Base-by-base conservation (phyloP, 2,329 filamentous ascomycete genomes). In the Amphichorda felina region DNA sequence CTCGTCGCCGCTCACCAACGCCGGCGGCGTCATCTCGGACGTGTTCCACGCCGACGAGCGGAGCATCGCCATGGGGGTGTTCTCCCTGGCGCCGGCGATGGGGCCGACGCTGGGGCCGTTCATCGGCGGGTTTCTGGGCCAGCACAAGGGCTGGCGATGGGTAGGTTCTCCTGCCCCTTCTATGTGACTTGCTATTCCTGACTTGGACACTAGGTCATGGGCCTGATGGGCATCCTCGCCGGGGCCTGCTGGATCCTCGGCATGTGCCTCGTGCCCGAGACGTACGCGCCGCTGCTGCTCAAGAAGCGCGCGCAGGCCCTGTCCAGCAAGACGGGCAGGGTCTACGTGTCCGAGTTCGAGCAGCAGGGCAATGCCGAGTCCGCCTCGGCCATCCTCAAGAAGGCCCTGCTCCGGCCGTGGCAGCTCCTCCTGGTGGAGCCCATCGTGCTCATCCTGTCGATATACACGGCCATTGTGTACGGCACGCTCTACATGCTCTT, bases 41-140 rank as follows among this genome's bases (percentile, higher is more conserved):
- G 70, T 76, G 56, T 77, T 76, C 45, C 47, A 54, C 5, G 63
- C 64, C 5, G 48, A 54, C 4, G 55, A 75, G 37, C 57, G 72
- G 41, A 72, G 72, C 11, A 51, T 66, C 25, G 79, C 79, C 1
- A 68, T 74, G 44, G 67, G 70, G n/a, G 46, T 79, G 22, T 84
- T 81, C 44, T 70, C 76, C 2, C 63, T 72, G 9, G 72, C 70
- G n/a, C 73, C 73, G 0, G 75, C 75, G 50, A 56, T 77, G 38
- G 73, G 74, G 2, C 70, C 74, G 1, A 66, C 47, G 63, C 4
- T 63, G 62, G 48, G 73, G 3, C 77, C 78, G 0, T 72, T 79
- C 38, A 64, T 70, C 14, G 71, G 70, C 38, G 72, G 72, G 2
- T 79, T 77, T 50, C 47, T 76, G 3, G 67, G 67, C 3, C 61